Base-by-base conservation (phyloP, 2,329 filamentous ascomycete genomes). In the Spiromastix sp. region DNA sequence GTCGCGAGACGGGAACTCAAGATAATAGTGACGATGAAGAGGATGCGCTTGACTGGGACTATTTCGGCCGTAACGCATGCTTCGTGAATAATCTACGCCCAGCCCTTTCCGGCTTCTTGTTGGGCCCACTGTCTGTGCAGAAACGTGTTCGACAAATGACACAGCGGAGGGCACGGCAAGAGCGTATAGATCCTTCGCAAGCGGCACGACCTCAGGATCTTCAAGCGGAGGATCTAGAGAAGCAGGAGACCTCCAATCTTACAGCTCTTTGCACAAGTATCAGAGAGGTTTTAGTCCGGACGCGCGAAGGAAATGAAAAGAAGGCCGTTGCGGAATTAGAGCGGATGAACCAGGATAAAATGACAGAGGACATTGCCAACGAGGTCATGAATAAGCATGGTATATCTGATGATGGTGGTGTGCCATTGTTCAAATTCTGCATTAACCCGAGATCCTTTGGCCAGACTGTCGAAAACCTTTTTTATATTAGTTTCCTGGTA, bases 381-480 rank as follows among this genome's bases (percentile, higher is more conserved):
- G 38, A 42, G 28, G 35, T 42, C n/a, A 40, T 43, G 37, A 71
- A 74, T 24, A 67, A 73, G 36, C 63, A 81, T 48, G 73, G 78
- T 2, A 64, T 94, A 10, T 71, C 77, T 9, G 67, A 70, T 12
- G 77, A 77, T 2, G 79, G 78, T 1, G 83, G 84, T 11, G 73
- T 94, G 3, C 77, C 83, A 32, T 61, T 95, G 9, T 81, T 95
- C 56, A 77, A 81, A 34, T 96, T 95, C 47, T 84, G 86, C 26
- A 73, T 96, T 44, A 94, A 98, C 48, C 91, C 91, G 1, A 66
- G 66, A 25, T 93, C 85, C 1, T 98, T 96, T 50, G 85, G 85
- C 0, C 91, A 98, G 59, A 94, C 86, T 0, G 79, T 98, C 5
- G 91, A 98, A 56, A 98, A 98, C 49, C 68, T 98, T 49, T 98